Evolutionary conservation across 2,329 filamentous ascomycete species (phyloP).

Genomic region (Diaporthe velutina): DNA sequence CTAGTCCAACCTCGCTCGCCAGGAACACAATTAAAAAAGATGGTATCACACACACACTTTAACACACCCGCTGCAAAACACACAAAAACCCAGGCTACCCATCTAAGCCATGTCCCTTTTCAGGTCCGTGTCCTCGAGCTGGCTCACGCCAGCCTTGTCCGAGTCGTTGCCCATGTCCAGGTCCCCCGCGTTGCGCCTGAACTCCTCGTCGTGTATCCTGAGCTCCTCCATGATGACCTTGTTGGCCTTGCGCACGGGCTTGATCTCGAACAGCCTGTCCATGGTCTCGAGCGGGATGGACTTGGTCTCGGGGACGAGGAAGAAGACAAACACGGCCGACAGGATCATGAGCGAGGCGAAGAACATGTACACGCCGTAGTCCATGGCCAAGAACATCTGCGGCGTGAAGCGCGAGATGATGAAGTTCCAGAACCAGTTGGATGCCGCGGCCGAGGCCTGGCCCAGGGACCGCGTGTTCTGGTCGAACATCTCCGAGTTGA

Average conservation of each 20-base stretch:
- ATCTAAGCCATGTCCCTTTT: constrained; percentile 13
- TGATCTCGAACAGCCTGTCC: constrained; percentile 70
- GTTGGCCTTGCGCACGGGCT: constrained; percentile 60
- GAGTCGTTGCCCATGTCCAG: constrained; percentile 43
- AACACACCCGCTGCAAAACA: background rate
- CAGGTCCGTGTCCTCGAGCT: constrained; percentile 44
- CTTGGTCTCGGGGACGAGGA: constrained; percentile 76
- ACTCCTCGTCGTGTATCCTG: constrained; percentile 50
- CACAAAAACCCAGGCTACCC: background rate
- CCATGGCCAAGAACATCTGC: constrained; percentile 71
- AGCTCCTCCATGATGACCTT: constrained; percentile 59
- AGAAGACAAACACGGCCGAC: constrained; percentile 70
- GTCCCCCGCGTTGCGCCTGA: constrained; percentile 45
- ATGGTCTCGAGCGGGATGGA: constrained; percentile 74
- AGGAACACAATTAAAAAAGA: constrained; percentile 10
- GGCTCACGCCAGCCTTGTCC: constrained; percentile 44
- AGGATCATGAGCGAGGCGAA: constrained; percentile 74
- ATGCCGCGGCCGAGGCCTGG: constrained; percentile 78
- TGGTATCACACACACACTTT: background rate
- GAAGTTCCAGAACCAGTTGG: constrained; percentile 82
- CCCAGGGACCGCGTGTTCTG: constrained; percentile 77
- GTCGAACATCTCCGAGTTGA: constrained; percentile 83
- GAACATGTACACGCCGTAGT: constrained; percentile 78
- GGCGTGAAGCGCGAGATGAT: constrained; percentile 76
- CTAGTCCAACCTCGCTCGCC: background rate